Evolutionary conservation across 371 early-diverging fungal genomes (phyloP).

Genomic region (Neoconidiobolus thromboides): DNA sequence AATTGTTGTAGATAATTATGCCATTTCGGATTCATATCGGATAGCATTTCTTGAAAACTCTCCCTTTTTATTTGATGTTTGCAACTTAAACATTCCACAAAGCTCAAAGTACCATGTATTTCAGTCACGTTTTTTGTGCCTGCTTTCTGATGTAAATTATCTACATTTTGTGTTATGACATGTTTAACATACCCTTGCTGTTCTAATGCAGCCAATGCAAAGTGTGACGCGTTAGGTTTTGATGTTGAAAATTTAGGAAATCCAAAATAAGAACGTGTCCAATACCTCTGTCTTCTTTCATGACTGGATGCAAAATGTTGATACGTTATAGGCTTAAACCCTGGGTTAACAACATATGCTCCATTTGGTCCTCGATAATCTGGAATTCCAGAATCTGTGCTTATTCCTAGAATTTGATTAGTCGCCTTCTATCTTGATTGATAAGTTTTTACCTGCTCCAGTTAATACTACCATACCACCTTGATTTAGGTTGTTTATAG

Average conservation of each 20-base stretch:
- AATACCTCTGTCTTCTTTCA: conserved; percentile 58
- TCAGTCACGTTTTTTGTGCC: conserved; percentile 40
- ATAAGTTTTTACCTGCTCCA: too few species aligned
- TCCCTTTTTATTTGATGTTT: conserved; percentile 23
- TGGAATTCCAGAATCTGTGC: conserved; percentile 68
- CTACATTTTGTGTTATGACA: conserved; percentile 86
- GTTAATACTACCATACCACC: too few species aligned
- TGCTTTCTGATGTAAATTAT: conserved; percentile 48
- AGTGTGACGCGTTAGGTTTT: conserved; percentile 52
- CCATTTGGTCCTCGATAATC: conserved; percentile 75
- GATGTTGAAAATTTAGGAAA: conserved; percentile 45
- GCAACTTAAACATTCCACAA: conserved; percentile 57
- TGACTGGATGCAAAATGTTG: conserved; percentile 42
- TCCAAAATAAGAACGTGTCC: conserved; percentile 80
- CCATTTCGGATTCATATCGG: conserved; percentile 54
- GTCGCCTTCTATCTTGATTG: too few species aligned
- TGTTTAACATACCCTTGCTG: conserved; percentile 17
- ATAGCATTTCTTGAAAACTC: conserved; percentile 41
- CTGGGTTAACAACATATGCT: conserved; percentile 55
- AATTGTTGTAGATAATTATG: conserved; percentile 11
- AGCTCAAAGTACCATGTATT: conserved; percentile 62
- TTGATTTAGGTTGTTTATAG: too few species aligned
- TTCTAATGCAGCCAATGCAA: conserved; percentile 30
- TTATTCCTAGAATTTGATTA: conserved; percentile 26
- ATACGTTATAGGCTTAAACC: conserved; percentile 60